These are phyloP conservation scores for Camellia oleifera DNA, from an alignment of 179 eudicot species.

Conservation along the genomic window DNA sequence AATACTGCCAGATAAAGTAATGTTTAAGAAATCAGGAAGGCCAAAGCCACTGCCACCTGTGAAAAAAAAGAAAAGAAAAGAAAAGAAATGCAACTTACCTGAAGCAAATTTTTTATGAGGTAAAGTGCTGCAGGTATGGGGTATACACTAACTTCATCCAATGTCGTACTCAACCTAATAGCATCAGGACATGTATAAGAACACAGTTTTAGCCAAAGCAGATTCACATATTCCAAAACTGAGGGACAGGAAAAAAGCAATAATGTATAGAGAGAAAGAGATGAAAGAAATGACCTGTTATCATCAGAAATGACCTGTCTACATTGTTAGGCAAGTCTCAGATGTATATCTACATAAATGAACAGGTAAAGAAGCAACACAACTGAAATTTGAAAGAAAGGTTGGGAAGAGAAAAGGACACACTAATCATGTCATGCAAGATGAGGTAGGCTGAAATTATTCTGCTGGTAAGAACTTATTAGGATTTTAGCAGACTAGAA, in stretches of 20 bases:
- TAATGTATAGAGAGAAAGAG: neutral
- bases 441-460: too few relatives aligned
- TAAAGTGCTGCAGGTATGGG: constrained; percentile 97
- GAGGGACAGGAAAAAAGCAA: neutral
- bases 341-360: too few relatives aligned
- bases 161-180: constrained; percentile 79
- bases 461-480: too few relatives aligned
- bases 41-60: neutral
- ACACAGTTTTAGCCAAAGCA: neutral
- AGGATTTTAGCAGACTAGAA: too few relatives aligned
- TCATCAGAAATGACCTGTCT: constrained; percentile 39
- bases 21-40: constrained; percentile 13
- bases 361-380: too few relatives aligned
- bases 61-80: neutral
- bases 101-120: constrained; percentile 88
- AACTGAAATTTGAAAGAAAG: too few relatives aligned
- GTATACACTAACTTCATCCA: constrained; percentile 90
- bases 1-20: constrained; percentile 64
- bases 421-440: too few relatives aligned
- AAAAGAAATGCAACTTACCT: constrained; percentile 35
- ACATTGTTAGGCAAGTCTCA: too few relatives aligned
- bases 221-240: neutral
- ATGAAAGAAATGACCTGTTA: constrained; percentile 59
- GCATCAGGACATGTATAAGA: neutral
- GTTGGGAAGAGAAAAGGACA: too few relatives aligned